phyloP scores from a whole-genome alignment of 805 yeast species.

The Candida berthetii region DNA sequence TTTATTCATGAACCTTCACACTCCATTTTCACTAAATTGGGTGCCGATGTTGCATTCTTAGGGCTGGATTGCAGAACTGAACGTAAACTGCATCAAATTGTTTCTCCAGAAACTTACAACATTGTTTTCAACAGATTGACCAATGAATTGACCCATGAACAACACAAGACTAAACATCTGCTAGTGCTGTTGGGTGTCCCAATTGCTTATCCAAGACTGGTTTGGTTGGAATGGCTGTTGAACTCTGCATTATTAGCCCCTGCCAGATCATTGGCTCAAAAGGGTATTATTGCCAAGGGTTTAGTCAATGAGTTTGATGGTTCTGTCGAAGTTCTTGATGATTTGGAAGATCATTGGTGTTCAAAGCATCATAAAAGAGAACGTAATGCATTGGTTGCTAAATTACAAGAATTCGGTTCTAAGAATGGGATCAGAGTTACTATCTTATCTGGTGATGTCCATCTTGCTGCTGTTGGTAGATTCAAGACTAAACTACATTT shows the following conservation, averaged over 20 bases:
- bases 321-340: slow-evolving; percentile 84
- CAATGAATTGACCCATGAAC: slow-evolving; percentile 42
- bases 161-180: slow-evolving; percentile 64
- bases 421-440: slow-evolving; percentile 66
- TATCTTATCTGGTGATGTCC: slow-evolving; percentile 90
- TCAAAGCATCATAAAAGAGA: slow-evolving; percentile 81
- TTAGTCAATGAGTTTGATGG: slow-evolving; percentile 92
- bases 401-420: slow-evolving; percentile 62
- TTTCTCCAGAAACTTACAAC: slow-evolving; percentile 50
- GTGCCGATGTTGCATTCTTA: slow-evolving; percentile 60
- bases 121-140: slow-evolving; percentile 53
- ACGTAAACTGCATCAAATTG: slow-evolving; percentile 55
- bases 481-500: slow-evolving; percentile 51
- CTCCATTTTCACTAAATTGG: slow-evolving; percentile 68
- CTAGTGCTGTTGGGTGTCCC: slow-evolving; percentile 90
- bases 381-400: slow-evolving; percentile 62
- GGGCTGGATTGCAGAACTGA: slow-evolving; percentile 96
- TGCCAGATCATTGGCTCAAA: slow-evolving; percentile 49
- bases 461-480: slow-evolving; percentile 78
- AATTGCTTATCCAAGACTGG: slow-evolving; percentile 88
- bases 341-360: slow-evolving; percentile 96
- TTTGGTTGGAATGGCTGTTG: slow-evolving; percentile 79
- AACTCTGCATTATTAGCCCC: slow-evolving; percentile 60
- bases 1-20: slow-evolving; percentile 63
- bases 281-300: slow-evolving; percentile 61